Conservation (phyloP, 225 moss, liverwort and hornwort genomes). For the Ulota crispa region DNA sequence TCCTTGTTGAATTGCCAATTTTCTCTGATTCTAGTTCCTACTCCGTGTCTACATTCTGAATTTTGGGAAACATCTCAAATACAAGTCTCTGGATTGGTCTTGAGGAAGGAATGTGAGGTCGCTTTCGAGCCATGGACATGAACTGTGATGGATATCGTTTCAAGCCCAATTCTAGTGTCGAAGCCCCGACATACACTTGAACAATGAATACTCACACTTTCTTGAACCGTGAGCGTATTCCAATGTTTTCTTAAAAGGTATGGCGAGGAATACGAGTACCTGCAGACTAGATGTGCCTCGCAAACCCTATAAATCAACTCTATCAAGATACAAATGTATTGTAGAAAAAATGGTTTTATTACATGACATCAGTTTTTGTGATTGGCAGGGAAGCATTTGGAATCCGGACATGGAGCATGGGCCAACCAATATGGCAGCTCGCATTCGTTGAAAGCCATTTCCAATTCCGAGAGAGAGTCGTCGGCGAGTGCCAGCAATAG, state of each 20-base stretch:
- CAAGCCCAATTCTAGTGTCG: background rate
- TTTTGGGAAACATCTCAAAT: background rate
- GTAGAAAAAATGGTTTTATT: background rate
- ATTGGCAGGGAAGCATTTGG: conserved; percentile 19
- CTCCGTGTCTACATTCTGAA: background rate
- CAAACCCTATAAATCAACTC: background rate
- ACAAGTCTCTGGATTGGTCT: background rate
- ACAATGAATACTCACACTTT: background rate
- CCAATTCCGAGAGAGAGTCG: conserved; percentile 42
- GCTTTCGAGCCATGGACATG: background rate
- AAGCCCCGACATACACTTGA: background rate
- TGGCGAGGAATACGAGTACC: background rate
- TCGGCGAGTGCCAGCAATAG: conserved; percentile 38
- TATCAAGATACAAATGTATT: background rate
- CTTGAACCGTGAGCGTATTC: background rate
- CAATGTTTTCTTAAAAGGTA: background rate
- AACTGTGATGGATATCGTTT: background rate
- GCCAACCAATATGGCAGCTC: conserved; percentile 7
- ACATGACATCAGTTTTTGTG: background rate
- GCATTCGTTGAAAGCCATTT: conserved; percentile 38
- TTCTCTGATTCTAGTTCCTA: background rate
- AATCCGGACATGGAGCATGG: conserved; percentile 26
- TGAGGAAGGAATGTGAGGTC: background rate
- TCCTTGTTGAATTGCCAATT: background rate
- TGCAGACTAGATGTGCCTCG: background rate